phyloP scores from a whole-genome alignment of 1,139 yeast genomes.

The Geotrichum fermentans region DNA sequence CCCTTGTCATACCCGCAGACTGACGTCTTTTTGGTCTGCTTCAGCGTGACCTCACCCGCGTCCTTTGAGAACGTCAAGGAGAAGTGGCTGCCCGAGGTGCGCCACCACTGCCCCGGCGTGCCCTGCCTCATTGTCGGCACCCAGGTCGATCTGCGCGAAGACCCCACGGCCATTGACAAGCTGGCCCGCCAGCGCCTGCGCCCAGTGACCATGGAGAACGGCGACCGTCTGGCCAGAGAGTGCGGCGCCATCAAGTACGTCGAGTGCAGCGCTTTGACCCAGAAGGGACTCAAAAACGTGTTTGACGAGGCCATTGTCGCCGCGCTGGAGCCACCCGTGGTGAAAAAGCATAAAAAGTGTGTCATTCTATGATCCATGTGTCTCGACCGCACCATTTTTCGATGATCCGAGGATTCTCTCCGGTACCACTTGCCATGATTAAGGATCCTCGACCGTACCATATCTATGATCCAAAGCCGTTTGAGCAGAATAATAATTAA shows the following conservation, averaged over 20 bases:
- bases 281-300: conserved; percentile 62
- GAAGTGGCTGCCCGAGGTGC: conserved; percentile 83
- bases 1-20: conserved; percentile 93
- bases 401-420: too few species aligned
- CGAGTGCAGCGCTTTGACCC: conserved; percentile 93
- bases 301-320: conserved; percentile 73
- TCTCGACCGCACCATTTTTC: too few species aligned
- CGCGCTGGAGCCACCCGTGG: conserved; percentile 71
- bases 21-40: conserved; percentile 81
- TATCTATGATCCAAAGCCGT: too few species aligned
- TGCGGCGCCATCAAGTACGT: conserved; percentile 65
- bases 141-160: conserved; percentile 79
- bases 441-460: too few species aligned
- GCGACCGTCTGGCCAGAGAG: conserved; percentile 62
- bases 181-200: conserved; percentile 57
- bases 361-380: conserved; percentile 62
- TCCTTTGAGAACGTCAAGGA: conserved; percentile 68
- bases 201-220: conserved; percentile 63
- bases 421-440: too few species aligned
- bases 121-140: conserved; percentile 81
- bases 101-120: conserved; percentile 79
- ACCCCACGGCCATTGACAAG: conserved; percentile 68
- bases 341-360: conserved; percentile 80
- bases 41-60: conserved; percentile 77
- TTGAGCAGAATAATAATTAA: too few species aligned